Conservation (phyloP, 1,139 yeast genomes). For the Pichia sp. region DNA sequence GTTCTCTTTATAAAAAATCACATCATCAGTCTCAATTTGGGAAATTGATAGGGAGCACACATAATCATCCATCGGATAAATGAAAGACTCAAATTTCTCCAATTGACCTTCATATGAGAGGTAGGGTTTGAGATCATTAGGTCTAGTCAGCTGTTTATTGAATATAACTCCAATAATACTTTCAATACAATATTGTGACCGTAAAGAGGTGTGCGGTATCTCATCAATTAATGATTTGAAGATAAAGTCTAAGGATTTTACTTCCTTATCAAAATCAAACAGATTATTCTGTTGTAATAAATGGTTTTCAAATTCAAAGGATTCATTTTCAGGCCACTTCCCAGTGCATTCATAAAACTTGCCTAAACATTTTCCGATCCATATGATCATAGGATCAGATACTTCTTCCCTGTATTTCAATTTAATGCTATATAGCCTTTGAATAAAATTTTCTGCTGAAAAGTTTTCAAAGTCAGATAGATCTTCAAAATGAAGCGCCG, state of each 20-base stretch:
- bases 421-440: conserved; percentile 15
- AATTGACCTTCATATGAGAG: conserved; percentile 20
- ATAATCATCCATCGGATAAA: conserved; percentile 30
- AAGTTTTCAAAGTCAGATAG: neutral
- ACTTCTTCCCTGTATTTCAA: conserved; percentile 1
- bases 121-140: conserved; percentile 11
- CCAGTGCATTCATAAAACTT: conserved; percentile 30
- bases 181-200: conserved; percentile 30
- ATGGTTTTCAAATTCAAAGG: conserved; percentile 11
- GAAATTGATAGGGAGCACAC: conserved; percentile 28
- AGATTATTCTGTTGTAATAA: conserved; percentile 11
- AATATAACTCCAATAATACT: conserved; percentile 33
- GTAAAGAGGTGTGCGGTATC: conserved; percentile 8
- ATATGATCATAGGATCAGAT: conserved; percentile 24
- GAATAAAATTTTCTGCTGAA: conserved; percentile 8
- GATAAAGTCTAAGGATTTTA: conserved; percentile 17
- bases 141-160: conserved; percentile 16
- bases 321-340: conserved; percentile 11
- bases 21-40: conserved; percentile 17
- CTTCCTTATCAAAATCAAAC: conserved; percentile 11
- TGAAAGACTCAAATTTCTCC: conserved; percentile 12
- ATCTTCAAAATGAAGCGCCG: neutral
- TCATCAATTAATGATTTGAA: conserved; percentile 17
- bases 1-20: conserved; percentile 10
- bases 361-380: conserved; percentile 40